Conservation (phyloP, 1,284 basidiomycete species). For the Melampsora larici-populina region DNA sequence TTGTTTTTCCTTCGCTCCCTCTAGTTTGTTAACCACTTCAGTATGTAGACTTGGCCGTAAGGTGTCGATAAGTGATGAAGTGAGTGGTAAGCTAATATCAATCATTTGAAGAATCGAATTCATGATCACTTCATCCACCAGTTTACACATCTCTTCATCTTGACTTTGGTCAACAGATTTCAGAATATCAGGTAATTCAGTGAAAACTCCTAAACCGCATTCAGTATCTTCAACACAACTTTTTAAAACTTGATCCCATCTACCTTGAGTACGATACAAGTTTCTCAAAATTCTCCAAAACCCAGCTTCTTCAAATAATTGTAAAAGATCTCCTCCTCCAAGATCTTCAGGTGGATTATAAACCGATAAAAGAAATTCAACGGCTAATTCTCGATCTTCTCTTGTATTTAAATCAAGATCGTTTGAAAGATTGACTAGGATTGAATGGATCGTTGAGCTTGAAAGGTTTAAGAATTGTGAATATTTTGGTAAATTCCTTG, state of each 20-base stretch:
- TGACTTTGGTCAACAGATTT: conserved; percentile 53
- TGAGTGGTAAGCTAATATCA: conserved; percentile 22
- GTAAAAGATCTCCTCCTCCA: conserved; percentile 60
- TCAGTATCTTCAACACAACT: conserved; percentile 75
- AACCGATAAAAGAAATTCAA: conserved; percentile 87
- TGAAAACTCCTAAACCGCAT: conserved; percentile 64
- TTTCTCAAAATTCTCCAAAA: conserved; percentile 85
- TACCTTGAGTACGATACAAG: conserved; percentile 70
- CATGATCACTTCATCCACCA: conserved; percentile 47
- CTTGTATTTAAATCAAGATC: conserved; percentile 63
- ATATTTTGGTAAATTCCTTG: conserved; percentile 95
- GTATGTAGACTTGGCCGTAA: conserved; percentile 27
- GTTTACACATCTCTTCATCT: conserved; percentile 57
- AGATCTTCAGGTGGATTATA: conserved; percentile 64
- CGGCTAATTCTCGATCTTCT: conserved; percentile 90
- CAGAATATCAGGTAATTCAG: conserved; percentile 57
- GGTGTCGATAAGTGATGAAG: conserved; percentile 10
- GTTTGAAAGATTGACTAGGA: conserved; percentile 74
- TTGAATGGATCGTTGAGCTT: conserved; percentile 66
- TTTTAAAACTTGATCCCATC: conserved; percentile 70
- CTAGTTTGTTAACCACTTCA: conserved; percentile 14
- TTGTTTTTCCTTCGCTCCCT: conserved; percentile 52
- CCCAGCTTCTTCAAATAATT: conserved; percentile 72
- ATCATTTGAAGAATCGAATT: conserved; percentile 28
- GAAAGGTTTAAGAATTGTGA: conserved; percentile 77